Conservation (phyloP, 1,139 yeast genomes). For the Debaryomyces nepalensis region DNA sequence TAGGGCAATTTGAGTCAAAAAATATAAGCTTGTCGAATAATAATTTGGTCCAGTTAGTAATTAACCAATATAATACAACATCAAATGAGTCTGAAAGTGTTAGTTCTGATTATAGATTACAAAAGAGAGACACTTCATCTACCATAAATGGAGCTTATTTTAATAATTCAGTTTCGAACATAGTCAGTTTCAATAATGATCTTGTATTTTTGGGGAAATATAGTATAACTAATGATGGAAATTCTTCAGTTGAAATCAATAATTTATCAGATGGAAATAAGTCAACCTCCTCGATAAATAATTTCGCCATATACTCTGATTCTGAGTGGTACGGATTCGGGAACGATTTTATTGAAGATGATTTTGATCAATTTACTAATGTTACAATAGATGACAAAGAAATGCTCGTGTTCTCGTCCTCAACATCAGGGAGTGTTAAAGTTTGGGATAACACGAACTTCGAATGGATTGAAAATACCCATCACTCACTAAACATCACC, state of each 20-base stretch:
- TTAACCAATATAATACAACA: conserved; percentile 37
- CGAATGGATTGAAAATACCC: conserved; percentile 41
- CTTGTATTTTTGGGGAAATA: conserved; percentile 42
- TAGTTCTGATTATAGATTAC: conserved; percentile 10
- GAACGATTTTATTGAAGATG: conserved; percentile 29
- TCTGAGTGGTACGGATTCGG: conserved; percentile 47
- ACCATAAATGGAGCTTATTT: conserved; percentile 36
- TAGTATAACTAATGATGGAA: conserved; percentile 23
- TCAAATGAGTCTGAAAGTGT: conserved; percentile 34
- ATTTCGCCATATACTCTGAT: conserved; percentile 36
- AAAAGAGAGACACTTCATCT: conserved; percentile 29
- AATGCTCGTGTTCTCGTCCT: conserved; percentile 42
- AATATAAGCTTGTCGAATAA: conserved; percentile 34
- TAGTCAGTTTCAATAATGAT: conserved; percentile 27
- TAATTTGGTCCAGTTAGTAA: conserved; percentile 33
- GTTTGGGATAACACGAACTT: conserved; percentile 48
- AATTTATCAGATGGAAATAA: conserved; percentile 38
- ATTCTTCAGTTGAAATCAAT: conserved; percentile 25
- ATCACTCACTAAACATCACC: conserved; percentile 41
- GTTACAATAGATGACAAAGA: conserved; percentile 40
- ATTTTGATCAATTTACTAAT: conserved; percentile 39
- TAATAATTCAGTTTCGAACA: conserved; percentile 33
- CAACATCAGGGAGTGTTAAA: conserved; percentile 25
- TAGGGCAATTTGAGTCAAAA: conserved; percentile 54
- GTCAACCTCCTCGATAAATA: conserved; percentile 33